These are phyloP conservation scores for Ulota crispa DNA, from an alignment of 225 moss, liverwort and hornwort species.

Conservation along the genomic window DNA sequence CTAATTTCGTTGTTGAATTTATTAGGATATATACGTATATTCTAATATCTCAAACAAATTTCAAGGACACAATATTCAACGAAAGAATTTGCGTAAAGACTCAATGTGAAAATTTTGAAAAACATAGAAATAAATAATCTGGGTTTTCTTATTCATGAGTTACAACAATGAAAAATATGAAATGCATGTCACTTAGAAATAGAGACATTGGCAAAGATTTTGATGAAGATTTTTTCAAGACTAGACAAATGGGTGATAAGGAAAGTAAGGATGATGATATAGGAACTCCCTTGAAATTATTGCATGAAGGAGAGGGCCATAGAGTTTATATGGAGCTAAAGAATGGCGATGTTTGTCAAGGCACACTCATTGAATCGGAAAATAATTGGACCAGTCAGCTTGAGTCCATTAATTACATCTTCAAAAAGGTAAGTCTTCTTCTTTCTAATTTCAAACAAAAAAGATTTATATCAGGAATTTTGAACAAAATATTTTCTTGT, in stretches of 20 bases:
- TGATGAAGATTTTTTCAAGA: neutral
- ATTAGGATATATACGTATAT: neutral
- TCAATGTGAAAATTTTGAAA: rapidly evolving
- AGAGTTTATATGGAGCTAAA: conserved; percentile 71
- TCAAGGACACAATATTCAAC: neutral
- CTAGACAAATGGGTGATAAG: neutral
- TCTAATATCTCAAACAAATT: neutral
- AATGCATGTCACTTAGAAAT: neutral
- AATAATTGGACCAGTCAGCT: conserved; percentile 88
- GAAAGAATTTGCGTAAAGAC: neutral
- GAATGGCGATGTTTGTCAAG: conserved; percentile 66
- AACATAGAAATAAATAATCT: neutral
- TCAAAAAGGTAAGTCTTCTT: conserved; percentile 6
- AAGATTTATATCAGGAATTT: too few relatives aligned
- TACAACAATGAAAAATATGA: neutral
- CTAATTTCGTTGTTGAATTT: neutral
- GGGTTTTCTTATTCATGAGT: too few relatives aligned
- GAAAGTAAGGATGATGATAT: conserved; percentile 38
- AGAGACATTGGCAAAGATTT: neutral
- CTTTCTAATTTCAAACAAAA: too few relatives aligned
- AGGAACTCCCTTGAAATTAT: conserved; percentile 71
- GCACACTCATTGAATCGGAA: conserved; percentile 77
- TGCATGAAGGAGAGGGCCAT: conserved; percentile 91
- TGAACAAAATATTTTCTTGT: too few relatives aligned
- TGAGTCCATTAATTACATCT: conserved; percentile 56